A percentile compares a stretch with the other conserved stretches of the same genome.
These are phyloP conservation scores for Ziziphus jujuba DNA, from an alignment of 306 rosid species.

Conservation along the genomic window DNA sequence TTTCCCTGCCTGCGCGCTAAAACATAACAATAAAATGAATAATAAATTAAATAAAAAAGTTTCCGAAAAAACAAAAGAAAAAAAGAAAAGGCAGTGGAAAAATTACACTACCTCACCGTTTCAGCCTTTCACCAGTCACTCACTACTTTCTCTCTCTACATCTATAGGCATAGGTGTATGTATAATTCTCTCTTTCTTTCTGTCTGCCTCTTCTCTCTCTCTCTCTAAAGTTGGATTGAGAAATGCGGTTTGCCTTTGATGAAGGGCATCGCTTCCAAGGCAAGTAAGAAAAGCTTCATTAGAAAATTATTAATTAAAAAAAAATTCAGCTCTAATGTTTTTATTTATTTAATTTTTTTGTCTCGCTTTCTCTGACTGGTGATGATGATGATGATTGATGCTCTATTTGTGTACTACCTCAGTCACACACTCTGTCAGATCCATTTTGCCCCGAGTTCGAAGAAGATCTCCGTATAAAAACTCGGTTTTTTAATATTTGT, in stretches of 20 bases:
- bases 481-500: conserved; percentile 17
- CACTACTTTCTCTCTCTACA: conserved; percentile 6
- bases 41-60: neutral
- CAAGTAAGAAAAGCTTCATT: conserved; percentile 48
- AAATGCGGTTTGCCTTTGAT: conserved; percentile 51
- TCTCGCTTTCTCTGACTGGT: conserved; percentile 14
- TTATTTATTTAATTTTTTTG: no score
- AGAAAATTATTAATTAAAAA: neutral
- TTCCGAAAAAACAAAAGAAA: no score
- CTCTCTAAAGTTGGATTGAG: conserved; percentile 39
- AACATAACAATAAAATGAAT: neutral
- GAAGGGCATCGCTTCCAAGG: conserved; percentile 80
- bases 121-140: conserved; percentile 20
- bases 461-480: conserved; percentile 39
- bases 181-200: conserved; percentile 13
- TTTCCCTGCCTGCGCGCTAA: neutral
- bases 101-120: conserved; percentile 28
- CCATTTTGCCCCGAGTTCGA: conserved; percentile 36
- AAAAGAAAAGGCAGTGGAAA: neutral
- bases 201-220: conserved; percentile 26
- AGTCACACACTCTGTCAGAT: conserved; percentile 43
- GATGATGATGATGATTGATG: conserved; percentile 24
- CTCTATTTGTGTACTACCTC: conserved; percentile 26
- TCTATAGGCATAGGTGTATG: conserved; percentile 1
- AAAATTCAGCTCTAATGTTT: neutral